Conservation (phyloP, 805 yeast species). For the Kuraishia cidri region DNA sequence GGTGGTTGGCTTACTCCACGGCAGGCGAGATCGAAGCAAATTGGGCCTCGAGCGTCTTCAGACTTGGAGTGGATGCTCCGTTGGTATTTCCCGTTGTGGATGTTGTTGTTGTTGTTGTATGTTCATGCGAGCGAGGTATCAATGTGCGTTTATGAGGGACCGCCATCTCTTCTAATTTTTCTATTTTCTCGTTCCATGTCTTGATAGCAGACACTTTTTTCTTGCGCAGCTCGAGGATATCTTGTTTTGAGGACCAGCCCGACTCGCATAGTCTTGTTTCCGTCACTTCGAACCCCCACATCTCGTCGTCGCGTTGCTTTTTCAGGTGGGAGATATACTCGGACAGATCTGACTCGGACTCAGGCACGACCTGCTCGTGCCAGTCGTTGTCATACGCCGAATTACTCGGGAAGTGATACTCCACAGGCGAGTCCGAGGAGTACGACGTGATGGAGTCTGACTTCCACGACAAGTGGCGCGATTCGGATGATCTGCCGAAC, state of each 20-base stretch:
- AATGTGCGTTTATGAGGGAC: background rate
- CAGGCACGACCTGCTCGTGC: too few species aligned
- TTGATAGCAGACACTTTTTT: background rate
- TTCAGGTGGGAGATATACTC: background rate
- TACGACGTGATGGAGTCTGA: too few species aligned
- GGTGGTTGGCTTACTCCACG: too few species aligned
- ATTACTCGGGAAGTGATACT: too few species aligned
- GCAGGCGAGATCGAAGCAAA: too few species aligned
- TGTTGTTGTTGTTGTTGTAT: background rate
- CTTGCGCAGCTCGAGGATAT: background rate
- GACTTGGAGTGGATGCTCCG: background rate
- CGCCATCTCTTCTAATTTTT: background rate
- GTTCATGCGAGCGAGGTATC: background rate
- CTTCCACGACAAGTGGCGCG: too few species aligned
- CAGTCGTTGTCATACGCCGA: too few species aligned
- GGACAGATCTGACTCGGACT: too few species aligned
- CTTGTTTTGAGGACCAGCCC: constrained; percentile 1
- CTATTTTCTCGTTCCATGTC: background rate
- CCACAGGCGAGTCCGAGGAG: too few species aligned
- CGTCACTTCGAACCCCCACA: constrained; percentile 1
- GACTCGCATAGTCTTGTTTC: background rate
- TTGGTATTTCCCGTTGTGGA: background rate
- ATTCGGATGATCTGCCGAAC: too few species aligned
- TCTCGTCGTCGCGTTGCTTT: background rate
- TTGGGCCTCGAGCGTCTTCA: background rate